phyloP scores from a whole-genome alignment of 306 rosid species.

The Quercus wislizeni region DNA sequence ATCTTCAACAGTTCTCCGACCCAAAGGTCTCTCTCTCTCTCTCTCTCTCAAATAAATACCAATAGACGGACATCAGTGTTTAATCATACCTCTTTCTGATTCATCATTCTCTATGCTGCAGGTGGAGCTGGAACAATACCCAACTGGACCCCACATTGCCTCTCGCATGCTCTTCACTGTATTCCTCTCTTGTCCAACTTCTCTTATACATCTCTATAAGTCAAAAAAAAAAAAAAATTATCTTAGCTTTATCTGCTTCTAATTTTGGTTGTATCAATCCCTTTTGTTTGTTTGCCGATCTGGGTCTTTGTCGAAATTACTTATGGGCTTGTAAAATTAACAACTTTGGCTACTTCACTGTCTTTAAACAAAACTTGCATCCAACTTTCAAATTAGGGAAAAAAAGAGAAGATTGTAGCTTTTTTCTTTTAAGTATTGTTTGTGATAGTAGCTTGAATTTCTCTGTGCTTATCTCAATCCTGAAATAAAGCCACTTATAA shows the following conservation, averaged over 20 bases:
- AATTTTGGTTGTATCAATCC: not conserved
- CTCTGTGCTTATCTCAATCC: not conserved
- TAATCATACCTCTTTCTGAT: not conserved
- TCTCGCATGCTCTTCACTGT: conserved; percentile 90
- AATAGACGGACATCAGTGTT: not conserved
- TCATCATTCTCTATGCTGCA: conserved; percentile 19
- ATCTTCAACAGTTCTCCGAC: conserved; percentile 70
- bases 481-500: not conserved
- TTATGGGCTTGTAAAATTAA: not conserved
- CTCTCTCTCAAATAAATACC: not conserved
- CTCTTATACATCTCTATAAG: not conserved
- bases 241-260: not conserved
- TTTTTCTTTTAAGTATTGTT: not conserved
- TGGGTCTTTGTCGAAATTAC: not conserved
- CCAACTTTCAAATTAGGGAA: not conserved
- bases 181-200: conserved; percentile 16
- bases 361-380: not conserved
- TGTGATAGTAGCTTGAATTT: not conserved
- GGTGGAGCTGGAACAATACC: conserved; percentile 90
- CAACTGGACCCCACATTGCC: conserved; percentile 96
- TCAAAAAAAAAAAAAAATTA: not conserved
- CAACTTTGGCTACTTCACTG: not conserved
- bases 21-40: conserved; percentile 59
- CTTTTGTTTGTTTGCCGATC: not conserved
- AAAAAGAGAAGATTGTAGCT: not conserved